phyloP scores from a whole-genome alignment of 805 yeast species.

The Starmerella vitae region DNA sequence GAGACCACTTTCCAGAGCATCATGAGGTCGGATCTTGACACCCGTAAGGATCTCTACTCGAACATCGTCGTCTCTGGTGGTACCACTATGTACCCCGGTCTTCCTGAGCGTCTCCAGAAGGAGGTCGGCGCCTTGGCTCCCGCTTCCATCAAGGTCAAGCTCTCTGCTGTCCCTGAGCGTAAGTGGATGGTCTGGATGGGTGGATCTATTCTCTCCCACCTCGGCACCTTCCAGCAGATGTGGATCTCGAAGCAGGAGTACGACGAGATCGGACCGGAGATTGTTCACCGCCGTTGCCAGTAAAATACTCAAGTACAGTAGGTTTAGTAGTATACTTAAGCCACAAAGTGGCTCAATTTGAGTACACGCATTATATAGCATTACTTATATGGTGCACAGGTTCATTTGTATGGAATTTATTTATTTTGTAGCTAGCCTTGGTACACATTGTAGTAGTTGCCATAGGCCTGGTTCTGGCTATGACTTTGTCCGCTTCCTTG shows the following conservation, averaged over 20 bases:
- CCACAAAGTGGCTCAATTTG: too few relatives aligned
- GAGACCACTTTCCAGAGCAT: slow-evolving; percentile 92
- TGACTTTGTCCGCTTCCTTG: not conserved
- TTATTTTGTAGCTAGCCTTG: too few relatives aligned
- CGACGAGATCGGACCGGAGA: slow-evolving; percentile 99
- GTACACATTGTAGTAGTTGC: not conserved
- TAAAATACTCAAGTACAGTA: too few relatives aligned
- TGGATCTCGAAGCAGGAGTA: slow-evolving; percentile 99
- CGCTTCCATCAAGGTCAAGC: slow-evolving; percentile 98
- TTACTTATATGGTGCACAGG: too few relatives aligned
- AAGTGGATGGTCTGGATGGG: slow-evolving; percentile 99
- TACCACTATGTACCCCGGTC: slow-evolving; percentile 99
- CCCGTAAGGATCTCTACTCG: slow-evolving; percentile 96
- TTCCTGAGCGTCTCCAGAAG: slow-evolving; percentile 99
- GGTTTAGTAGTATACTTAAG: too few relatives aligned
- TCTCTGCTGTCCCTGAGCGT: slow-evolving; percentile 98
- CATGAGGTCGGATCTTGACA: slow-evolving; percentile 98
- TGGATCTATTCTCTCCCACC: slow-evolving; percentile 97
- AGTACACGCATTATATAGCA: too few relatives aligned
- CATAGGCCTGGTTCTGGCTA: not conserved
- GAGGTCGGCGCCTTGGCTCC: slow-evolving; percentile 99
- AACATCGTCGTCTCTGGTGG: slow-evolving; percentile 99
- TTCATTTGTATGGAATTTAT: too few relatives aligned
- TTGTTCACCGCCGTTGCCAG: slow-evolving; percentile 93
- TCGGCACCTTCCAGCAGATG: slow-evolving; percentile 99